Percentiles rank a stretch among this genome's conserved stretches.
phyloP scores from a whole-genome alignment of 192 early-diverging fungal genomes.

The Diversispora eburnea region DNA sequence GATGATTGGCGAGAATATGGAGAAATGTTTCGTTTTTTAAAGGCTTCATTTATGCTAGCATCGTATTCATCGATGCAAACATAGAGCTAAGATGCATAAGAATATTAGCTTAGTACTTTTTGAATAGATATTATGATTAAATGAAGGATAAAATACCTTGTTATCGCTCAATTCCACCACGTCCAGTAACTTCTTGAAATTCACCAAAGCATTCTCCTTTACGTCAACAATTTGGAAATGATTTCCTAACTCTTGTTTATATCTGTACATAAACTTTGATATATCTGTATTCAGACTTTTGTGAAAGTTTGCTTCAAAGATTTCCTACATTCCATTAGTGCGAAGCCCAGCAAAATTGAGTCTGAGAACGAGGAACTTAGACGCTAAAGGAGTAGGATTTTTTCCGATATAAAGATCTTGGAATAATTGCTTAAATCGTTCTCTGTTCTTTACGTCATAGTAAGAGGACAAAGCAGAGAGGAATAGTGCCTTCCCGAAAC shows the following conservation, averaged over 20 bases:
- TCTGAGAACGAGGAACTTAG: background rate
- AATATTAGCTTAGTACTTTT: slow-evolving; percentile 18
- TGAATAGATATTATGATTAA: slow-evolving; percentile 6
- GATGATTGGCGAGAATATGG: background rate
- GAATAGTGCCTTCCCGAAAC: background rate
- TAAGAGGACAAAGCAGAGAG: slow-evolving; percentile 9
- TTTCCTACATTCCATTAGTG: background rate
- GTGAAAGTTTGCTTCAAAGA: background rate
- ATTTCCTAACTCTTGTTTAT: background rate
- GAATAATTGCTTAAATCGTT: background rate
- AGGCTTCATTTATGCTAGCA: background rate
- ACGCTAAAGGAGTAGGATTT: background rate
- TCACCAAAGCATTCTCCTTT: background rate
- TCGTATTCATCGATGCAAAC: background rate
- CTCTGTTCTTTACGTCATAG: slow-evolving; percentile 7
- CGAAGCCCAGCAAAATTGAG: background rate
- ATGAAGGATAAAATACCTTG: background rate
- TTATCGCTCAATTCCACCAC: background rate
- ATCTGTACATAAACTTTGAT: background rate
- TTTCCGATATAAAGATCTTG: background rate
- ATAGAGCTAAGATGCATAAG: slow-evolving; percentile 5
- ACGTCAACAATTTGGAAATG: background rate
- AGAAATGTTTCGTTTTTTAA: slow-evolving; percentile 8
- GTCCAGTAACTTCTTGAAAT: slow-evolving; percentile 1
- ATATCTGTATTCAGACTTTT: slow-evolving; percentile 8